Base-by-base conservation (phyloP, 352 stramenopile species). In the Pythium diclinum region DNA sequence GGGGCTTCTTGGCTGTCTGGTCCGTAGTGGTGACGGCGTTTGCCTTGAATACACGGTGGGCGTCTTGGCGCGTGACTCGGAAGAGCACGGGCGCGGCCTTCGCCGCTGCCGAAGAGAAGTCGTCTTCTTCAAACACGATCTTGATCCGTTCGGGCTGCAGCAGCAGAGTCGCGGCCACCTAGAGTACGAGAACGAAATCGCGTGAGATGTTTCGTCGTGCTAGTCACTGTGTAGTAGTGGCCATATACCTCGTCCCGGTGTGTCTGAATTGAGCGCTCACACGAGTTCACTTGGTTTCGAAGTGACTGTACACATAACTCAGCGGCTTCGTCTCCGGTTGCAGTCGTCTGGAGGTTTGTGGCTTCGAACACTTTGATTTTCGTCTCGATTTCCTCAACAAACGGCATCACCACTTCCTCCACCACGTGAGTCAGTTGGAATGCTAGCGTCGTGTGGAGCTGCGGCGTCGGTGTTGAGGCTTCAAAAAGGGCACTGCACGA, bases 1-100 rank as follows among this genome's bases (percentile, higher is more conserved):
- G 4, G 6, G 13, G 47, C 40, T 28, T 28, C 11, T 30, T 48
- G 9, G 53, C 19, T 3, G 16, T 14, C 21, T 23, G 16, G 10
- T 53, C 30, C 17, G 44, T 42, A 23, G 16, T 36, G 14, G 69
- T 6, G 25, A 28, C 25, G 1, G 34, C 13, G 23, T 73, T 44
- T 59, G 70, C 32, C 25, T 74, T 65, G 28, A 84, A 74, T 14
- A 85, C 53, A 6, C 79, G 73, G 28, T 85, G 79, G 1, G 57
- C 68, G 21, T 87, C 75, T 66, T 77, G 69, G 16, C 73, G 66
- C 13, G 75, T 79, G 11, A 82, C 73, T 3, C 78, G 72, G 6
- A 87, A 65, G 33, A 83, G 60, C 0, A 87, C 64, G 32, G 33
- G 60, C 3, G 44, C 44, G 2, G 21, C 16, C n/a, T 40, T 60